Conservation (phyloP, 768 basidiomycete species). For the Megacollybia marginata region DNA sequence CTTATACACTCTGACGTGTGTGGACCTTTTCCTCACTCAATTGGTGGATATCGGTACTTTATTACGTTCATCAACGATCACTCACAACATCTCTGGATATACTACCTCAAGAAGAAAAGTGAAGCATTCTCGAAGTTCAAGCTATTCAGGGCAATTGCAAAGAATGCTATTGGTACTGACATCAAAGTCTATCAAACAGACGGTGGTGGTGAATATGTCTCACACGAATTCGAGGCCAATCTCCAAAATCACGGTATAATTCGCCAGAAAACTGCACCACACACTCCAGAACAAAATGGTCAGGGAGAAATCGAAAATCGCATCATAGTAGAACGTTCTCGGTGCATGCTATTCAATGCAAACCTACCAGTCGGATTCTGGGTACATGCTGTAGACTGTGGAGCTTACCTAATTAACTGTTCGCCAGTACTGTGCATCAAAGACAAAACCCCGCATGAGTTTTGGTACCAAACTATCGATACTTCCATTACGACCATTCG, state of each 20-base stretch:
- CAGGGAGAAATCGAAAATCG: background rate
- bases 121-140: slow-evolving; percentile 1
- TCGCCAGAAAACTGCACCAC: slow-evolving; percentile 1
- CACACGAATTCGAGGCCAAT: slow-evolving; percentile 1
- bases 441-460: background rate
- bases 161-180: background rate
- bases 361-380: background rate
- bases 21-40: slow-evolving; percentile 2
- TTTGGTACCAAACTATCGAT: background rate
- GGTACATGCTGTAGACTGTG: background rate
- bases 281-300: slow-evolving; percentile 5
- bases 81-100: slow-evolving; percentile 4
- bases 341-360: background rate
- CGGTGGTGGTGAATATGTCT: slow-evolving; percentile 6
- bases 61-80: slow-evolving; percentile 17
- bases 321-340: background rate
- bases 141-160: slow-evolving; percentile 3
- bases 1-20: slow-evolving; percentile 5
- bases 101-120: slow-evolving; percentile 12
- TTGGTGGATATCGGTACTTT: slow-evolving; percentile 11
- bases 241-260: slow-evolving; percentile 1
- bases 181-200: slow-evolving; percentile 2
- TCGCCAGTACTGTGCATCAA: background rate
- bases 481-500: slow-evolving; percentile 2
- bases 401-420: background rate